phyloP scores from a whole-genome alignment of 1,284 basidiomycete genomes.

The Neotropicomus parvogracilis region DNA sequence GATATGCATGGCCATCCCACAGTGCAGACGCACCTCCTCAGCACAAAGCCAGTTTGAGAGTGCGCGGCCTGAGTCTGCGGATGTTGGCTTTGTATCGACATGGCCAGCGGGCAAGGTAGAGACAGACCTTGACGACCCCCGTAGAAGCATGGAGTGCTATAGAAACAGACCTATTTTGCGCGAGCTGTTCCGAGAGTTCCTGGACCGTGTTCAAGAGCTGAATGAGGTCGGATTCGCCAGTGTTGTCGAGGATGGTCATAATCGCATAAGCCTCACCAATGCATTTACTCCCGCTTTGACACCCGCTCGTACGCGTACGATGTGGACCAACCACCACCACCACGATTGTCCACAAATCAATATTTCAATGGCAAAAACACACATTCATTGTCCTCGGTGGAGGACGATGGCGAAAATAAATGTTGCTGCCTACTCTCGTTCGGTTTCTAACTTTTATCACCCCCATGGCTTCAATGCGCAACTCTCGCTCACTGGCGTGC shows the following conservation, averaged over 20 bases:
- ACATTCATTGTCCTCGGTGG: slow-evolving; percentile 23
- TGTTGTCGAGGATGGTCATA: slow-evolving; percentile 43
- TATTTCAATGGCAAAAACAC: background rate
- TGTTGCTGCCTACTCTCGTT: background rate
- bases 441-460: background rate
- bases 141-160: slow-evolving; percentile 60
- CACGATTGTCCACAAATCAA: slow-evolving; percentile 1
- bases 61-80: slow-evolving; percentile 60
- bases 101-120: background rate
- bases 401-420: slow-evolving; percentile 7
- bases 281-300: slow-evolving; percentile 12
- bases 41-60: slow-evolving; percentile 85
- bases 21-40: slow-evolving; percentile 60
- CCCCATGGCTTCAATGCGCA: slow-evolving; percentile 12
- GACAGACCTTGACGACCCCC: slow-evolving; percentile 74
- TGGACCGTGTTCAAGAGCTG: slow-evolving; percentile 73
- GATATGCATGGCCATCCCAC: background rate
- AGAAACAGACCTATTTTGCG: slow-evolving; percentile 67
- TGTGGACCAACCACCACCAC: slow-evolving; percentile 5
- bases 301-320: too few relatives aligned
- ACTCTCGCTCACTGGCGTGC: slow-evolving; percentile 14
- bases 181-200: slow-evolving; percentile 82
- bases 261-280: slow-evolving; percentile 10
- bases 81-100: slow-evolving; percentile 2
- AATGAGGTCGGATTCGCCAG: slow-evolving; percentile 47